A percentile compares a stretch with the other conserved stretches of the same genome.
These are phyloP conservation scores for Lantana camara DNA, from an alignment of 257 asterid species.

Conservation along the genomic window DNA sequence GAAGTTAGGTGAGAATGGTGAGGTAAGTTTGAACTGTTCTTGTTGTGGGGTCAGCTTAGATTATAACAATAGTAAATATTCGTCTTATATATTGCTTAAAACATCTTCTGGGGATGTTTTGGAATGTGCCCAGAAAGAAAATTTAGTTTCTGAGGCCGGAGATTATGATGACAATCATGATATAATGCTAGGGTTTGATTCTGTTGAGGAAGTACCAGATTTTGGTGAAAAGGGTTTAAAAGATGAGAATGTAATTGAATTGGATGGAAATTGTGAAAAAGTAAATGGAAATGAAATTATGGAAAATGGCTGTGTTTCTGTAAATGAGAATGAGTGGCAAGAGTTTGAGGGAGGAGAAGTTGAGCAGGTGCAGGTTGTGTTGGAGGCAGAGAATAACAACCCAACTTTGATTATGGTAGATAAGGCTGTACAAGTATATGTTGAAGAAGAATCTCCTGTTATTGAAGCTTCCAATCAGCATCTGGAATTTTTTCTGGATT, in stretches of 20 bases:
- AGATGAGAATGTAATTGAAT: conserved; percentile 8
- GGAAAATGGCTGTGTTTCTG: conserved; percentile 25
- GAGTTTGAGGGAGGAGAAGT: conserved; percentile 20
- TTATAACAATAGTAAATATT: conserved; percentile 34
- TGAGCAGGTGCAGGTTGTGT: conserved; percentile 21
- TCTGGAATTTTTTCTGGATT: conserved; percentile 79
- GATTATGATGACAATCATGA: conserved; percentile 14
- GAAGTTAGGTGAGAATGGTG: conserved; percentile 47
- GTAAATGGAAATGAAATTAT: conserved; percentile 12
- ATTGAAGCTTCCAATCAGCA: conserved; percentile 56
- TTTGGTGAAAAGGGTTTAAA: conserved; percentile 30
- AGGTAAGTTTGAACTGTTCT: conserved; percentile 59
- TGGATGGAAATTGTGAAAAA: conserved; percentile 25
- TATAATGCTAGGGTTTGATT: conserved; percentile 23
- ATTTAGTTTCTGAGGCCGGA: conserved; percentile 32
- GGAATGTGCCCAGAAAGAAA: conserved; percentile 49
- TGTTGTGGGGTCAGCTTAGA: conserved; percentile 67
- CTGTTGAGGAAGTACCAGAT: conserved; percentile 20
- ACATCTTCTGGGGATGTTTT: conserved; percentile 71
- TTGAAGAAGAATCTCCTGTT: conserved; percentile 41
- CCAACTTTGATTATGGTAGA: conserved; percentile 43
- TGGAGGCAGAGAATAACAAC: conserved; percentile 29
- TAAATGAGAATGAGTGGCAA: conserved; percentile 19
- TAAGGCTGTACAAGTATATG: conserved; percentile 56
- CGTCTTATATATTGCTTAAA: conserved; percentile 55